These are phyloP conservation scores for Penicillium glabrum DNA, from an alignment of 2,329 filamentous ascomycete genomes.

Conservation along the genomic window DNA sequence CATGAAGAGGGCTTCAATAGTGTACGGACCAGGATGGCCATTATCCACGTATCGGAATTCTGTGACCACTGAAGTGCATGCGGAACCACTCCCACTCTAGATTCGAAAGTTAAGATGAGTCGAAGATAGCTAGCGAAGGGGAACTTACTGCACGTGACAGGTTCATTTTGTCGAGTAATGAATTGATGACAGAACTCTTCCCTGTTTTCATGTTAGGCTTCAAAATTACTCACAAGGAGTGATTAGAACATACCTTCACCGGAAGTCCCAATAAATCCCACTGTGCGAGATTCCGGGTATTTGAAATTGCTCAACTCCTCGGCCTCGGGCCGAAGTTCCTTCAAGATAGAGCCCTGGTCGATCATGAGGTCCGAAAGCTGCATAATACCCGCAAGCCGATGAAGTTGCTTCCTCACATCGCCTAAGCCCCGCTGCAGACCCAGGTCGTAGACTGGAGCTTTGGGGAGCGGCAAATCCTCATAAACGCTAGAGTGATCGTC, in stretches of 20 bases:
- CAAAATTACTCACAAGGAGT: neutral
- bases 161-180: neutral
- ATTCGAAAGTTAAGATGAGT: neutral
- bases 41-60: conserved; percentile 17
- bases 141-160: conserved; percentile 6
- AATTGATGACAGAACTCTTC: conserved; percentile 13
- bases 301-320: neutral
- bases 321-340: neutral
- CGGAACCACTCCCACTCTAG: conserved; percentile 12
- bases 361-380: neutral
- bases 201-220: neutral
- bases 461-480: neutral
- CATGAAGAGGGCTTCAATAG: conserved; percentile 18
- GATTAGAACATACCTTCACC: neutral
- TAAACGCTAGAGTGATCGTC: neutral
- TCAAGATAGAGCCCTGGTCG: neutral
- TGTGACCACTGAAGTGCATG: conserved; percentile 21
- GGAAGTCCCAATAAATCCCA: conserved; percentile 12
- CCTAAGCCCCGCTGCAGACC: neutral
- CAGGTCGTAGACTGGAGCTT: neutral
- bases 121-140: too few species aligned
- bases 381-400: neutral
- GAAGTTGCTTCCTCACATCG: neutral
- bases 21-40: conserved; percentile 6
- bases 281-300: conserved; percentile 1